A percentile compares a stretch with the other conserved stretches of the same genome.
Conservation (phyloP, 2,329 filamentous ascomycete genomes). For the Neonectria neomacrospora region DNA sequence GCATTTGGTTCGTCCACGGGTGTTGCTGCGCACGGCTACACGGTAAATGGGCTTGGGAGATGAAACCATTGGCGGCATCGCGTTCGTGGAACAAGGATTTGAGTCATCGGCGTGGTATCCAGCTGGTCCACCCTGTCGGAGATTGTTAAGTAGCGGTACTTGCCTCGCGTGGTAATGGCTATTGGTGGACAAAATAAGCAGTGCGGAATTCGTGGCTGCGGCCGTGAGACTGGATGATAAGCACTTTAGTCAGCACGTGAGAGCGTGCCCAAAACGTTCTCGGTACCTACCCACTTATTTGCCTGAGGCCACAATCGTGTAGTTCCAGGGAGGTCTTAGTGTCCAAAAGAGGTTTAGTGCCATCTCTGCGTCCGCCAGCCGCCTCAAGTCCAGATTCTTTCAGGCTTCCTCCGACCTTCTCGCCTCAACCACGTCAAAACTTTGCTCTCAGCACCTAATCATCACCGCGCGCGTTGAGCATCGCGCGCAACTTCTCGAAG, state of each 20-base stretch:
- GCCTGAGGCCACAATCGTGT: conserved; percentile 41
- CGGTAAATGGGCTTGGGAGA: conserved; percentile 11
- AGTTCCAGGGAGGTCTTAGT: conserved; percentile 27
- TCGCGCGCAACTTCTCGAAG: conserved; percentile 53
- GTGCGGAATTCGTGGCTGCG: conserved; percentile 5
- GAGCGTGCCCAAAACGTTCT: conserved; percentile 29
- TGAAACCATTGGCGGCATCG: conserved; percentile 34
- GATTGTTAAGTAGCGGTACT: conserved; percentile 34
- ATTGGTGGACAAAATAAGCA: conserved; percentile 24
- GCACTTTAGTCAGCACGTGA: conserved; percentile 41
- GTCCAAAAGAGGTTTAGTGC: conserved; percentile 37
- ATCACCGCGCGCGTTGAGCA: conserved; percentile 66
- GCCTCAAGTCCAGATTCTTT: conserved; percentile 59
- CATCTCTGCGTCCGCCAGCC: conserved; percentile 47
- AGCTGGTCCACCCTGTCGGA: conserved; percentile 26
- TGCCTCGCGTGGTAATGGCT: conserved; percentile 4
- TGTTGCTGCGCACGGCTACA: conserved; percentile 20
- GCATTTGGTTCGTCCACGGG: conserved; percentile 24
- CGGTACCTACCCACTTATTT: conserved; percentile 19
- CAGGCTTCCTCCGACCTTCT: conserved; percentile 52
- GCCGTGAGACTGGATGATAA: background rate
- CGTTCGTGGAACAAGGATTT: conserved; percentile 23
- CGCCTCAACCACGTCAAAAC: conserved; percentile 59
- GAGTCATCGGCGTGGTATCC: conserved; percentile 42
- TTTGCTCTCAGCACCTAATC: conserved; percentile 51